These are phyloP conservation scores for Nannochloris sp. DNA, from an alignment of 139 green algal genomes.

Conservation along the genomic window DNA sequence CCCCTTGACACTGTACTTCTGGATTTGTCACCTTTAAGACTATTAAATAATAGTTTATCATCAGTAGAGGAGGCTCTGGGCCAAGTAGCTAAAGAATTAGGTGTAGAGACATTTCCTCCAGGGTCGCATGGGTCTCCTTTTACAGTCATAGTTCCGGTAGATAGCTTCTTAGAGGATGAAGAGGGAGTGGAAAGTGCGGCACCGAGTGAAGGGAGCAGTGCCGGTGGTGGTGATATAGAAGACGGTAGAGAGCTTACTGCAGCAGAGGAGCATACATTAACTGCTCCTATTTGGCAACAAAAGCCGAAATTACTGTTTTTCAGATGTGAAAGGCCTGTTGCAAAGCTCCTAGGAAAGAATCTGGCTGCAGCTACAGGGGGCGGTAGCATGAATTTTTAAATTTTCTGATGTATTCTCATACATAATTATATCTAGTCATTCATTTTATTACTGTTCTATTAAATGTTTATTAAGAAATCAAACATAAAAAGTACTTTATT, in stretches of 20 bases:
- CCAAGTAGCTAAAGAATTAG: background rate
- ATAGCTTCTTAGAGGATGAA: background rate
- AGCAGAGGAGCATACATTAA: background rate
- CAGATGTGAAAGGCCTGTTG: conserved; percentile 20
- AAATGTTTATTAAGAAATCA: too few relatives aligned
- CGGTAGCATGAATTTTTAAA: too few relatives aligned
- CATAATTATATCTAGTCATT: too few relatives aligned
- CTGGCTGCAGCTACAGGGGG: too few relatives aligned
- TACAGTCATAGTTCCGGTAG: conserved; percentile 17
- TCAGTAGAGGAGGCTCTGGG: background rate
- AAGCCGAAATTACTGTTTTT: conserved; percentile 36
- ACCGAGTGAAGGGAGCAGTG: too few relatives aligned
- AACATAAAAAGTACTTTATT: too few relatives aligned
- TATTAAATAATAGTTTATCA: background rate
- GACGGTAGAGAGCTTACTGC: too few relatives aligned
- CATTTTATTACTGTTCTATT: too few relatives aligned
- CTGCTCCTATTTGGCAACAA: conserved; percentile 37
- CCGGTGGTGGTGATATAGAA: background rate
- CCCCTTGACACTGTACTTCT: conserved; percentile 41
- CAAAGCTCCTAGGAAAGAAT: conserved; percentile 40
- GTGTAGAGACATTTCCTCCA: background rate
- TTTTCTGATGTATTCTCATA: too few relatives aligned
- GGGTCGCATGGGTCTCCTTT: conserved; percentile 12
- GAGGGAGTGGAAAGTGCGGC: background rate
- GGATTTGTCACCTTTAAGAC: conserved; percentile 43